A percentile compares a stretch with the other conserved stretches of the same genome.
Conservation (phyloP, 2,329 filamentous ascomycete species). For the Aspergillus sergii region DNA sequence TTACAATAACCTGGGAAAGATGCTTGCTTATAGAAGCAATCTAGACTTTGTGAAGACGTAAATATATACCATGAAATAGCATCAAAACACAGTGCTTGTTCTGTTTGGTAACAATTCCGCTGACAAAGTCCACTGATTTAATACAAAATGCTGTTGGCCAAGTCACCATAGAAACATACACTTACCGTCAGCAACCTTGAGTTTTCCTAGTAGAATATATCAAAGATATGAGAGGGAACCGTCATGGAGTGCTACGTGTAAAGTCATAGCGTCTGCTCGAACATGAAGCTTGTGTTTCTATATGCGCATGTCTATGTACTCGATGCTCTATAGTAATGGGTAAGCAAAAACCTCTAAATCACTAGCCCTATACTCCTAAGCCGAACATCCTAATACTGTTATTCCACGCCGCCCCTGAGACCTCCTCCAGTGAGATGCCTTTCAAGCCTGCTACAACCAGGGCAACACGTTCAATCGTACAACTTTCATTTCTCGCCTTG, state of each 20-base stretch:
- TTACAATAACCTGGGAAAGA: not conserved
- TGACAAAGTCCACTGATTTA: no score
- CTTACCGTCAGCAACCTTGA: no score
- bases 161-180: no score
- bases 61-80: no score
- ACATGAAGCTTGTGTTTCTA: not conserved
- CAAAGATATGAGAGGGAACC: no score
- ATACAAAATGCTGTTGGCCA: no score
- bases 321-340: not conserved
- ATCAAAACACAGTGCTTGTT: no score
- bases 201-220: no score
- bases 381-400: constrained; percentile 42
- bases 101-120: no score
- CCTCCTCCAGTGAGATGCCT: constrained; percentile 45
- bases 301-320: not conserved
- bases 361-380: constrained; percentile 6
- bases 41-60: no score
- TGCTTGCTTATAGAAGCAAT: not conserved
- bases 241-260: no score
- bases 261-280: not conserved
- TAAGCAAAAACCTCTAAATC: not conserved
- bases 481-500: constrained; percentile 54
- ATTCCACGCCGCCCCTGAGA: constrained; percentile 43
- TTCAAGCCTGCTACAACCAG: constrained; percentile 54
- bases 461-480: constrained; percentile 51